These are phyloP conservation scores for Aspergillus amoenus DNA, from an alignment of 2,329 filamentous ascomycete species.

Conservation along the genomic window DNA sequence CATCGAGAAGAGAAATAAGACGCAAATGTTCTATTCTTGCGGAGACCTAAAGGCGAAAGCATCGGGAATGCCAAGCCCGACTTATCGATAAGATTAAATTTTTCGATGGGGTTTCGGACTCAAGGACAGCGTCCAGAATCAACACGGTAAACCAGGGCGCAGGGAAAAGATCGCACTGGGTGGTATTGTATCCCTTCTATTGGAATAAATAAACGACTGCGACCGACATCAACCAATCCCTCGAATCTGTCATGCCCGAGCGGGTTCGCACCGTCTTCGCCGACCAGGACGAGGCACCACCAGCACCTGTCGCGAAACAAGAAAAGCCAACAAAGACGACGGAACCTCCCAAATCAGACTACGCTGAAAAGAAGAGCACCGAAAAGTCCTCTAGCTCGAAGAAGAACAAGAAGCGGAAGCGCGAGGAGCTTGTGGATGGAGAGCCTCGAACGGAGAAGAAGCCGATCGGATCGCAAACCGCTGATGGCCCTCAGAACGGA, in stretches of 20 bases:
- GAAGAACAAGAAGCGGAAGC: slow-evolving; percentile 20
- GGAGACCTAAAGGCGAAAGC: too few species aligned
- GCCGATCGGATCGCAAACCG: not conserved
- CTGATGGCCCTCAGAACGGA: not conserved
- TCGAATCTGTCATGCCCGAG: slow-evolving; percentile 40
- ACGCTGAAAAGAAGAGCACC: slow-evolving; percentile 12
- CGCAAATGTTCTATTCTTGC: not conserved
- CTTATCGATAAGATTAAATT: slow-evolving; percentile 33
- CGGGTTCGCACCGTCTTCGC: slow-evolving; percentile 41
- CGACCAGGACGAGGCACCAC: slow-evolving; percentile 29
- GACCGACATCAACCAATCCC: not conserved
- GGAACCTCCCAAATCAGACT: not conserved
- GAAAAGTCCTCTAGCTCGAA: slow-evolving; percentile 7
- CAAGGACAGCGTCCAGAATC: not conserved
- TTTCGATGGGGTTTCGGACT: slow-evolving; percentile 18
- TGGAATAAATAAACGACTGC: not conserved
- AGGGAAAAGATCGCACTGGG: not conserved
- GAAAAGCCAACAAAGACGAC: not conserved
- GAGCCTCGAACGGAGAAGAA: not conserved
- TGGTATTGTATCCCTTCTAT: not conserved
- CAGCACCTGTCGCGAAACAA: slow-evolving; percentile 16
- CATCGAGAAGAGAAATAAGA: not conserved
- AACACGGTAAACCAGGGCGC: not conserved
- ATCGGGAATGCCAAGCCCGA: slow-evolving; percentile 14
- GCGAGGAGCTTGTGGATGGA: not conserved